Base-by-base conservation (phyloP, 345 rosid genomes). In the Sisymbrium irio region DNA sequence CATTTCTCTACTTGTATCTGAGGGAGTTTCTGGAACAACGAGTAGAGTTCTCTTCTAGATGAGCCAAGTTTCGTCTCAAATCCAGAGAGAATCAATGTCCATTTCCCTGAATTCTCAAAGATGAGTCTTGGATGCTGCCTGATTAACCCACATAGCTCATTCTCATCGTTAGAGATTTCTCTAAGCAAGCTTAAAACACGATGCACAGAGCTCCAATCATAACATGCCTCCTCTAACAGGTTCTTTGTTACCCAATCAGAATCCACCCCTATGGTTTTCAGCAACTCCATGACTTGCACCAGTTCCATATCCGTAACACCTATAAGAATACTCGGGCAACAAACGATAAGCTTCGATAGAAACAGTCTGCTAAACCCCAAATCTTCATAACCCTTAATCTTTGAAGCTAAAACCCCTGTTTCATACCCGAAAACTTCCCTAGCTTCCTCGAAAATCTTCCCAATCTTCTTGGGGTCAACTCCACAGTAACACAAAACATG, bases 381-480 rank as follows among this genome's bases (percentile, higher is more conserved):
- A 69, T 82, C 81, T 70, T 86, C 88, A 63, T 83, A 93, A 15
- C 80, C 91, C 76, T 40, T 73, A 76, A 91, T 84, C 86, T 87
- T 93, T 5, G 79, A 78, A 39, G 68, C 57, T 82, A 91, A 79
- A 54, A 85, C 82, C 13, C 92, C 92, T 25, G 18, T 63, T 27
- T 81, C 85, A 70, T 82, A 83, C 33, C 45, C 47, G 20, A 91
- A 91, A 78, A 89, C 79, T 62, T 85, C 86, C 25, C 59, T 53
- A 33, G 96, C 96, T 51, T 84, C 83, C 80, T 62, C 81, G 54
- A 71, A 88, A 7, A 91, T 76, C 77, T 67, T 84, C 28, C 97
- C 97, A 14, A 91, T 84, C 79, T 77, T 77, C 70, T 77, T 80
- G 1, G 83, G 79, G 9, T 80, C 83, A 53, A 93, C 55, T 1